Conservation (phyloP, 2,329 filamentous ascomycete genomes). For the Pseudocercospora macadamiae region DNA sequence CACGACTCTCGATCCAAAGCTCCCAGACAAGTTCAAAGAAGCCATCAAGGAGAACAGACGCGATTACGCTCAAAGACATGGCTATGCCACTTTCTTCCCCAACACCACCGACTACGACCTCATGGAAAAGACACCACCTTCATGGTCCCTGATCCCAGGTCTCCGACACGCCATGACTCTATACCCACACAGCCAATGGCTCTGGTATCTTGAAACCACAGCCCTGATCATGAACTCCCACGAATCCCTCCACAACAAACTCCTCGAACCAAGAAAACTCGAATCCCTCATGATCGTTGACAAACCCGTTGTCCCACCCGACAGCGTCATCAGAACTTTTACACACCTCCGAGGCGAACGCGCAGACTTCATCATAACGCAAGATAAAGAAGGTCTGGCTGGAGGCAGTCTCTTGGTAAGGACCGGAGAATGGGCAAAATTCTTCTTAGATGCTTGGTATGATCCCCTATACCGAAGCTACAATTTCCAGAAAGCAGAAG, state of each 20-base stretch:
- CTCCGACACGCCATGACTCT: constrained; percentile 85
- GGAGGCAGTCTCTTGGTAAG: constrained; percentile 77
- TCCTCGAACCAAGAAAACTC: constrained; percentile 69
- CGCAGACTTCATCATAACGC: constrained; percentile 79
- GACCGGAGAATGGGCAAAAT: constrained; percentile 88
- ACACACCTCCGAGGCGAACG: constrained; percentile 74
- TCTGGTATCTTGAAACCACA: constrained; percentile 87
- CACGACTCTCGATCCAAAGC: constrained; percentile 74
- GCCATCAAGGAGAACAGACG: constrained; percentile 80
- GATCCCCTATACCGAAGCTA: constrained; percentile 92
- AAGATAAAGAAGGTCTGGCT: constrained; percentile 79
- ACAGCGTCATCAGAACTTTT: constrained; percentile 97
- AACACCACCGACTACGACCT: constrained; percentile 76
- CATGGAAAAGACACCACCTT: constrained; percentile 57
- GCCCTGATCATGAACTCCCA: constrained; percentile 85
- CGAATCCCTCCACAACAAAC: constrained; percentile 68
- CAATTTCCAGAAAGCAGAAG: constrained; percentile 94
- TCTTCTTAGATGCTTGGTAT: constrained; percentile 93
- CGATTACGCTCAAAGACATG: constrained; percentile 83
- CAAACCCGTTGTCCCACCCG: constrained; percentile 84
- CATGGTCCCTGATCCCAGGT: constrained; percentile 81
- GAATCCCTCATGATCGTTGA: constrained; percentile 83
- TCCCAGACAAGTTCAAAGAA: constrained; percentile 68
- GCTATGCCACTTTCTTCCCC: constrained; percentile 84
- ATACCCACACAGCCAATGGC: constrained; percentile 73